Evolutionary conservation across 345 rosid genomes (phyloP).

Genomic region (Physaria fendleri): DNA sequence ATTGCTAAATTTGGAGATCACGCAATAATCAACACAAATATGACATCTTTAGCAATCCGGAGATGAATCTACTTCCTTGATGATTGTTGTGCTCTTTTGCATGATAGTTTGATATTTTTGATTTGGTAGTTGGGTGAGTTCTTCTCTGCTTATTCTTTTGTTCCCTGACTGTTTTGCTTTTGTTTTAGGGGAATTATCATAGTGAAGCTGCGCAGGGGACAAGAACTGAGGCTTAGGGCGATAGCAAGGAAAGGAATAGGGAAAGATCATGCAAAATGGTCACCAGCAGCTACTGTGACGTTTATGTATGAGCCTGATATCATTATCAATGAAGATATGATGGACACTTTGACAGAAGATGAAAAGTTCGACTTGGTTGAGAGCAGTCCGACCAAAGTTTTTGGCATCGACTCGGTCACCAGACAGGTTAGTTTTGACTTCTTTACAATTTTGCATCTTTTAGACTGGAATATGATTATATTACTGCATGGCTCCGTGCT

Average conservation of each 20-base stretch:
- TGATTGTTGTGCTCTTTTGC: background rate
- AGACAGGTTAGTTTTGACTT: conserved; percentile 44
- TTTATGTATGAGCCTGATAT: conserved; percentile 97
- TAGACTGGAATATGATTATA: background rate
- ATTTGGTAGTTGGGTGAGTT: background rate
- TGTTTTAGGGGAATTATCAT: conserved; percentile 71
- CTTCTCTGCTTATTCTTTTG: background rate
- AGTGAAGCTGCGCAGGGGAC: conserved; percentile 83
- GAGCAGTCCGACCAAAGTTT: conserved; percentile 87
- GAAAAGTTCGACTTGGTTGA: conserved; percentile 73
- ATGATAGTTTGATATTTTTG: background rate
- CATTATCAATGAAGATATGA: conserved; percentile 76
- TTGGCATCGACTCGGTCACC: conserved; percentile 57
- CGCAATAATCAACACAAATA: background rate
- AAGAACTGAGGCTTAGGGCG: conserved; percentile 80
- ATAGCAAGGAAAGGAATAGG: conserved; percentile 96
- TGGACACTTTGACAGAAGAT: conserved; percentile 64
- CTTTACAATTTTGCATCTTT: background rate
- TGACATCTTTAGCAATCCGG: background rate
- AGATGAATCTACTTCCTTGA: background rate
- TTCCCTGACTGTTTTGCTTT: background rate
- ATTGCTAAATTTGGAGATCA: background rate
- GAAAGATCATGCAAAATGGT: conserved; percentile 97
- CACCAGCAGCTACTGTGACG: conserved; percentile 98
- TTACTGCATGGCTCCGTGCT: background rate